Base-by-base conservation (phyloP, 164 flowering plant species). In the Sextonia rubra region DNA sequence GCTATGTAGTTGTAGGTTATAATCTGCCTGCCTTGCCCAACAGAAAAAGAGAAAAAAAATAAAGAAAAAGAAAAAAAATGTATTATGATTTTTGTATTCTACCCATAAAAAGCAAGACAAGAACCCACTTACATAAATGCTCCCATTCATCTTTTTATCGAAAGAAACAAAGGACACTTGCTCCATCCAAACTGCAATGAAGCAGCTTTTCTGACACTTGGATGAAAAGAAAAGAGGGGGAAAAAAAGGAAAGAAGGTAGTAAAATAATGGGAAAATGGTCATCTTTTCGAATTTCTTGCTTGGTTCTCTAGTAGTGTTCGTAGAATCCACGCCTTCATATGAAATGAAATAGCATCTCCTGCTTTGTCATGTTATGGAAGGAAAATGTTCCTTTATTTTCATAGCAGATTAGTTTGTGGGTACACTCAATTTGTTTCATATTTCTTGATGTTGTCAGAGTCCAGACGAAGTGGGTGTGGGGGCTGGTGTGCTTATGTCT, bases 261-360 rank as follows among this genome's bases (percentile, higher is more conserved):
- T 69, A 71, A 37, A 37, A 61, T 24, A 76, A 47, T 23, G 65
- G 24, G 56, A 5, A 17, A 27, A 17, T 26, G 69, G 27, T 76
- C 52, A 77, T 74, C 68, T 67, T 58, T 73, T 77, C 82, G 80
- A 56, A 80, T 82, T 85, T 84, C 68, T 75, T 74, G 78, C 78
- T 71, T 76, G 81, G 81, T 73, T 69, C 78, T 77, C 82, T 82
- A 85, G 78, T 71, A 78, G 80, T 76, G 81, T 85, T 79, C 85
- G 80, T 75, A 74, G 81, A 76, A 66, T 82, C 81, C 84, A 83
- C 48, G 60, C 48, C 29, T 69, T 76, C 48, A 77, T 76, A 37
- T 27, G 26, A 56, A 70, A 37, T 27, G 26, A 56, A 70, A 73
- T 73, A 69, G 77, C 80, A 77, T 73, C 67, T 82, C 72, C 74